Base-by-base conservation (phyloP, 108 stramenopile species). In the Conticribra guillardii region DNA sequence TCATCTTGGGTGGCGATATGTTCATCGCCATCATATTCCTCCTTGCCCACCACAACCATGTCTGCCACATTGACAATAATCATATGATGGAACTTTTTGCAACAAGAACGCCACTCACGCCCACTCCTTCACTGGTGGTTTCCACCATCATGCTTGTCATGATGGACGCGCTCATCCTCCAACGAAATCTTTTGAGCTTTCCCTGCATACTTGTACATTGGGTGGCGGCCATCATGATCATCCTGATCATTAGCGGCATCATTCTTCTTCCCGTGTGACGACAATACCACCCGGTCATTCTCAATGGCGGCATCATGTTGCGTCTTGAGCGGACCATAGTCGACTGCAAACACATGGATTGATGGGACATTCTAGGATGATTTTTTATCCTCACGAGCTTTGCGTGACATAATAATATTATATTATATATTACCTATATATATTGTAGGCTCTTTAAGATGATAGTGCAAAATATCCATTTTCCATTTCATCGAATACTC, bases 331-430 rank as follows among this genome's bases (percentile, higher is more conserved):
- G 77, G 81, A 16, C 81, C 73, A 57, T 79, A 85, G 34, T 63
- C 81, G 0, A 78, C 78, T 15, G 47, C 41, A 21, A 85, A 82
- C 29, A 62, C 59, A 44, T 73, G 62, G 18, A 82, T 17, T 5
- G 57, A 41, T 14, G 84, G 78, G 3, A 59, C 33, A 18, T 67
- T 17, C 84, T 81, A 85, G 15, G 47, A 44, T 18, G 81, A 74
- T 44, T 71, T 44, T 44, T 71, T 44, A 46, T 85, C 78, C 37
- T 74, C 67, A 30, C 69, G 60, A 49, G 73, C 54, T 64, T 85
- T 85, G 67, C 81, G 84, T 23, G 81, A 79, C 84, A 85, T 85
- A 34, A 56, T 72, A 3, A 47, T 47, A 18, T 47, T 47, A n/a
- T n/a, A n/a, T n/a, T n/a, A n/a, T n/a, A n/a, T n/a, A n/a, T n/a